Base-by-base conservation (phyloP, 2,329 filamentous ascomycete species). In the Aspergillaceae sp. region DNA sequence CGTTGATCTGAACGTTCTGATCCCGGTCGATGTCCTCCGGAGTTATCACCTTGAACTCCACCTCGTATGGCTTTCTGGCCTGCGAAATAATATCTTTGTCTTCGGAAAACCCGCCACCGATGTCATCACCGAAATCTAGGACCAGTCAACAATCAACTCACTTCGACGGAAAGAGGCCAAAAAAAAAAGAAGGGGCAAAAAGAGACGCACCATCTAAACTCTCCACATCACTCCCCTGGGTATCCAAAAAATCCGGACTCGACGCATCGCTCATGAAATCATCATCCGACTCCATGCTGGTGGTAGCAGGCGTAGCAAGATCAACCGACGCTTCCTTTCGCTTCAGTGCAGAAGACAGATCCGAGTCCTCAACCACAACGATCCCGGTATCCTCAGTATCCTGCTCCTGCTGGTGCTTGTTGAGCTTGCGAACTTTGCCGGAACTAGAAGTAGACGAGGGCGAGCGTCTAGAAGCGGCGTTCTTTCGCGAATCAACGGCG, bases 211-310 rank as follows among this genome's bases (percentile, higher is more conserved):
- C 69, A 19, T 62, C 66, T 41, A 68, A 40, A 53, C 68, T 74
- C 49, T 72, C 83, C 58, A 89, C 87, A 45, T 87, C 89, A 56
- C 86, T 89, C 50, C 86, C 82, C 58, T 89, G 69, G 27, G 62
- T 68, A 40, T 63, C 86, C 52, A 85, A 77, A 49, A 87, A 79
- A 49, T 79, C 79, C 37, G 83, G 84, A 62, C 86, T 94, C 37
- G 87, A 38, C 57, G 83, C 76, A 62, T 83, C 82, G 58, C 86
- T 94, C 78, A 92, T 85, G 67, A 90, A 90, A 50, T 96, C 91
- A 61, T 96, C 89, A 59, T 97, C 91, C 6, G 90, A 96, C 72
- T 95, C 89, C 90, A 96, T 96, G 53, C 74, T 79, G 66, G 63
- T 70, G 33, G 63, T 62, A 27, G 64, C 61, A 11, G 70, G 67